Conservation (phyloP, 2,329 filamentous ascomycete genomes). For the Sphaerostilbella broomeana region DNA sequence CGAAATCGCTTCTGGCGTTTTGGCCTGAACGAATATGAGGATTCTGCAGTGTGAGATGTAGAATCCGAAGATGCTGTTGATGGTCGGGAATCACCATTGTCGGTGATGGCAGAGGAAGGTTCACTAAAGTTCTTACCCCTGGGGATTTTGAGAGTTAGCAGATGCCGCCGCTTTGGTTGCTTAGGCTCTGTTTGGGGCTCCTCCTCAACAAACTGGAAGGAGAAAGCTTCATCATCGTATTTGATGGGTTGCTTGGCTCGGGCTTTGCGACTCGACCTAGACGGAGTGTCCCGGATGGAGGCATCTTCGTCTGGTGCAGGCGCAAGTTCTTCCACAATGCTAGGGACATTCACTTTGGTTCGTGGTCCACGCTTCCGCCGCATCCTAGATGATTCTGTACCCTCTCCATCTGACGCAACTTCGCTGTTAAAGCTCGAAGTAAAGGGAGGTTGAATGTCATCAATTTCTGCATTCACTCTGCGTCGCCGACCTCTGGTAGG, state of each 20-base stretch:
- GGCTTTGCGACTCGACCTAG: conserved; percentile 21
- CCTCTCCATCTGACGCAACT: conserved; percentile 26
- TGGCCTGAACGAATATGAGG: conserved; percentile 47
- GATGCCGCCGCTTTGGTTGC: conserved; percentile 26
- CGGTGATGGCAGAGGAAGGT: conserved; percentile 29
- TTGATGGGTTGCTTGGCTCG: conserved; percentile 21
- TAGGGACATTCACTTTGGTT: conserved; percentile 19
- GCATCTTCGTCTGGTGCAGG: conserved; percentile 13
- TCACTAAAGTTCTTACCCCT: conserved; percentile 34
- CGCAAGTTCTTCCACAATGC: conserved; percentile 21
- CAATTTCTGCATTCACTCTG: conserved; percentile 25
- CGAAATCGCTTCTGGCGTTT: conserved; percentile 50
- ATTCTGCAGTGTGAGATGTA: conserved; percentile 42
- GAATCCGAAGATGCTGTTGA: conserved; percentile 48
- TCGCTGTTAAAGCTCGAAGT: conserved; percentile 31
- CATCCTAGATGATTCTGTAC: conserved; percentile 20
- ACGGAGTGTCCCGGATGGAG: conserved; percentile 5
- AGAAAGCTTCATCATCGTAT: conserved; percentile 23
- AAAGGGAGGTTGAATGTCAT: conserved; percentile 21
- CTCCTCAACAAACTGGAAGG: conserved; percentile 22
- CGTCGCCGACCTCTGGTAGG: conserved; percentile 27
- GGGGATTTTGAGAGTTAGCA: conserved; percentile 35
- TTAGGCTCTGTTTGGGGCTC: conserved; percentile 21
- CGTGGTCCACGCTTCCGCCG: conserved; percentile 27
- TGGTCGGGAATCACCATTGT: conserved; percentile 44